Evolutionary conservation across 2,329 filamentous ascomycete species (phyloP).

Genomic region (Alternaria tenuissima): DNA sequence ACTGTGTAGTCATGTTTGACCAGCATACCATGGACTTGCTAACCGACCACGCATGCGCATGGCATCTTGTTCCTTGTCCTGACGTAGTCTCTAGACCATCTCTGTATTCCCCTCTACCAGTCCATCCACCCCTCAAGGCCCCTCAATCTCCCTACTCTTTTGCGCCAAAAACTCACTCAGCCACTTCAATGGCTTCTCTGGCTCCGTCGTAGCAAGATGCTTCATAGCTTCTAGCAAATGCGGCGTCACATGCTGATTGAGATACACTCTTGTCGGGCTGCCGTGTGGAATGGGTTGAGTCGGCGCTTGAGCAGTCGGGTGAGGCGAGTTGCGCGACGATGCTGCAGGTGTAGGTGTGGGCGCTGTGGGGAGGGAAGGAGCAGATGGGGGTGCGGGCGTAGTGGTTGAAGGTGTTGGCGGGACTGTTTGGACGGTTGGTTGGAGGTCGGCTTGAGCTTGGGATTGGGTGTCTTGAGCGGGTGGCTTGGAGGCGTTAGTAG

Average conservation of each 20-base stretch:
- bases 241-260: constrained; percentile 60
- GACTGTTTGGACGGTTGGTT: constrained; percentile 21
- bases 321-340: constrained; percentile 48
- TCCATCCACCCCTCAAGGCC: constrained; percentile 24
- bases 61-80: neutral
- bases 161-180: constrained; percentile 58
- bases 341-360: constrained; percentile 23
- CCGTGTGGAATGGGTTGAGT: constrained; percentile 56
- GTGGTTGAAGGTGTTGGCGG: constrained; percentile 16
- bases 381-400: constrained; percentile 8
- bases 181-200: constrained; percentile 61
- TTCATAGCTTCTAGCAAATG: constrained; percentile 63
- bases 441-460: neutral
- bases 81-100: too few relatives aligned
- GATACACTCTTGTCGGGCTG: constrained; percentile 57
- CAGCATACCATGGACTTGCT: neutral
- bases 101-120: too few relatives aligned
- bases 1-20: neutral
- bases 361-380: constrained; percentile 3
- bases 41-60: too few relatives aligned
- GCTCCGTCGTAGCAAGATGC: constrained; percentile 59
- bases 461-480: neutral
- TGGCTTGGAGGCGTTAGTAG: neutral
- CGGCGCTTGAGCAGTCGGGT: constrained; percentile 42
- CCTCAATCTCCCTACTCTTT: constrained; percentile 59